Percentiles rank a stretch among this genome's conserved stretches.
Conservation (phyloP, 139 green algal species). For the Medakamo hakoo region DNA sequence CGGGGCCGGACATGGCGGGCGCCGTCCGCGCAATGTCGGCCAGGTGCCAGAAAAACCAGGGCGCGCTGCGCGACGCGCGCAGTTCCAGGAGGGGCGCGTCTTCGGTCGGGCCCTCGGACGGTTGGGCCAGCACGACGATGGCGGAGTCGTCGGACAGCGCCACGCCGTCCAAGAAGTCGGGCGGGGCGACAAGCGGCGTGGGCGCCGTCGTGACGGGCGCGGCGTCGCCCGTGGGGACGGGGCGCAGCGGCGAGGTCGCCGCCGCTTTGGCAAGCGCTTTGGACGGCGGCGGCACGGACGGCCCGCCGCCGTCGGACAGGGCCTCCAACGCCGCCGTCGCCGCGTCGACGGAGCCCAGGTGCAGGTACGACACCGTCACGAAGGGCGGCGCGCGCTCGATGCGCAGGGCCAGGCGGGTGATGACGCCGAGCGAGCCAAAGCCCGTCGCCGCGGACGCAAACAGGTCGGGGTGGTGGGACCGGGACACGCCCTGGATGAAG, state of each 20-base stretch:
- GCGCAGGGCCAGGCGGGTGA: neutral
- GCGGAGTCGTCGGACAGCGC: neutral
- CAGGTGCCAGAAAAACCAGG: neutral
- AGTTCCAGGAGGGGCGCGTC: neutral
- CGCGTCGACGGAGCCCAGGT: neutral
- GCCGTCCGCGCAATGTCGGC: neutral
- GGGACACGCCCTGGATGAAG: neutral
- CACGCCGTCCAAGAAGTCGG: neutral
- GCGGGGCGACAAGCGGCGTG: neutral
- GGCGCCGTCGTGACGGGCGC: too few relatives aligned
- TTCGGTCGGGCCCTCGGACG: neutral
- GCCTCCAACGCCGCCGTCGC: neutral
- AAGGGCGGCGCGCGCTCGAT: neutral
- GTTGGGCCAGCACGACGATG: neutral
- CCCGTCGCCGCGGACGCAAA: neutral
- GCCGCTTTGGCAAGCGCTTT: neutral
- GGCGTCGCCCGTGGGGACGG: too few relatives aligned
- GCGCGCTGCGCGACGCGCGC: neutral
- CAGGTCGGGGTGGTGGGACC: neutral
- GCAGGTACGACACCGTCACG: neutral
- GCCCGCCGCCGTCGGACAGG: neutral
- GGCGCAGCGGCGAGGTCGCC: too few relatives aligned
- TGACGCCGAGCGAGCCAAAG: neutral
- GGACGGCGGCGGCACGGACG: too few relatives aligned
- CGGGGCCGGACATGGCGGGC: neutral